Percentiles rank a stretch among this genome's conserved stretches.
Evolutionary conservation across 2,329 filamentous ascomycete species (phyloP).

Genomic region (Scolecobasidium constrictum): DNA sequence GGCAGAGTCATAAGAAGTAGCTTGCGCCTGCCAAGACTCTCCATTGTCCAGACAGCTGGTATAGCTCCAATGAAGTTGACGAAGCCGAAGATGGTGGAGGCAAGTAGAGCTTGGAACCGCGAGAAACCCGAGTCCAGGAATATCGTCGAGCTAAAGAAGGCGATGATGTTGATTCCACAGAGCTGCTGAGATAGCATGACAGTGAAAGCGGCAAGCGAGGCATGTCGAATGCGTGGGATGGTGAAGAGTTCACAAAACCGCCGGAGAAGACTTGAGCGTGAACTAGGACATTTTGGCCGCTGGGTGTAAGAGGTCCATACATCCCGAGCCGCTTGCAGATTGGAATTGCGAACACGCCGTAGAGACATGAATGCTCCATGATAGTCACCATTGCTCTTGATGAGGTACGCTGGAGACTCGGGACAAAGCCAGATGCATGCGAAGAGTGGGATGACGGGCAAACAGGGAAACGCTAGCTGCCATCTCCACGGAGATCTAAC

Average conservation of each 20-base stretch:
- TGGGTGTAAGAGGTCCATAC: slow-evolving; percentile 17
- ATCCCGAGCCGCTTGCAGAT: slow-evolving; percentile 30
- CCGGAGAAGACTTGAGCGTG: slow-evolving; percentile 25
- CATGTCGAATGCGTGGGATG: slow-evolving; percentile 35
- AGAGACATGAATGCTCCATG: slow-evolving; percentile 25
- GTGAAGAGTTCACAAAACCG: slow-evolving; percentile 39
- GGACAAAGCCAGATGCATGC: slow-evolving; percentile 4
- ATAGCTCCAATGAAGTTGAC: slow-evolving; percentile 14
- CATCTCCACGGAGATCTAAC: slow-evolving; percentile 21
- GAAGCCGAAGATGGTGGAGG: slow-evolving; percentile 18
- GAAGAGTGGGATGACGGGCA: slow-evolving; percentile 10
- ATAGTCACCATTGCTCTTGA: slow-evolving; percentile 25
- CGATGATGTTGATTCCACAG: slow-evolving; percentile 21
- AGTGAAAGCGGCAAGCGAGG: slow-evolving; percentile 21
- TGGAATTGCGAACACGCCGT: slow-evolving; percentile 21
- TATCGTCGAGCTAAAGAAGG: slow-evolving; percentile 18
- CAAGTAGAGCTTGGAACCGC: not conserved
- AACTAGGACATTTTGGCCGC: slow-evolving; percentile 10
- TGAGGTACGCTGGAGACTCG: slow-evolving; percentile 19
- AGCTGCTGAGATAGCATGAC: slow-evolving; percentile 25
- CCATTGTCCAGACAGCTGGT: slow-evolving; percentile 2
- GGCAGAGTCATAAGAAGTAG: slow-evolving; percentile 3
- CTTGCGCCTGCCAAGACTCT: not conserved
- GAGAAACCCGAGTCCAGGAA: slow-evolving; percentile 16
- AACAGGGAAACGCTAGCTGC: slow-evolving; percentile 12